A percentile compares a stretch with the other conserved stretches of the same genome.
phyloP scores from a whole-genome alignment of 768 basidiomycete species.

The Termitomyces sp. region DNA sequence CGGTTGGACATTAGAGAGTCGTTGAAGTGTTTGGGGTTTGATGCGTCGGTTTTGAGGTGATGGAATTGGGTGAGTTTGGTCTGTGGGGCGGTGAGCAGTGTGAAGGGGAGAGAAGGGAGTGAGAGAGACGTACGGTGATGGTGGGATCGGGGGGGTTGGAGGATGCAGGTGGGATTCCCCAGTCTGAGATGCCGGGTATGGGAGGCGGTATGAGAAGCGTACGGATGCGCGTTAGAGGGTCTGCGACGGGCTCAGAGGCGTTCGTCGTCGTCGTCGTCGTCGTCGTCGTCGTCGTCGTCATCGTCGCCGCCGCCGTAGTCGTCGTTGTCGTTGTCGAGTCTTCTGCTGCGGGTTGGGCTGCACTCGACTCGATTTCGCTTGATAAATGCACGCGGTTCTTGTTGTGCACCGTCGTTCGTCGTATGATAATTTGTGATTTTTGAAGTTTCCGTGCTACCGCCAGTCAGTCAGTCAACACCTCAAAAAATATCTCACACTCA shows the following conservation, averaged over 20 bases:
- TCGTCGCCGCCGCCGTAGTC: no score
- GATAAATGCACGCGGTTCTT: slow-evolving; percentile 42
- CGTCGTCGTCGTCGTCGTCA: background rate
- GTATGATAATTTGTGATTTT: slow-evolving; percentile 59
- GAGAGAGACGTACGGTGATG: slow-evolving; percentile 27
- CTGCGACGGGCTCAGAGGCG: slow-evolving; percentile 21
- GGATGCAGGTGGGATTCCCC: slow-evolving; percentile 69
- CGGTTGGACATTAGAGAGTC: slow-evolving; percentile 91
- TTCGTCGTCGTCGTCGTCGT: slow-evolving; percentile 14
- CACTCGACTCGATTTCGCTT: slow-evolving; percentile 32
- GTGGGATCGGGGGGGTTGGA: slow-evolving; percentile 52
- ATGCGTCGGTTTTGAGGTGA: slow-evolving; percentile 55
- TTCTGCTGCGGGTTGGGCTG: no score
- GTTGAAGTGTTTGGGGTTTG: slow-evolving; percentile 84
- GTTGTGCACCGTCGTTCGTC: slow-evolving; percentile 41
- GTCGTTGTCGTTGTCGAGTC: background rate
- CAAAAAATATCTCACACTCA: background rate
- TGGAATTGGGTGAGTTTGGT: slow-evolving; percentile 79
- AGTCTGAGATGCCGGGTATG: slow-evolving; percentile 60
- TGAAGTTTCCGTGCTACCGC: no score
- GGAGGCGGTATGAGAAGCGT: slow-evolving; percentile 54
- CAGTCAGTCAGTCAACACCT: no score
- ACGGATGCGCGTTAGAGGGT: slow-evolving; percentile 52
- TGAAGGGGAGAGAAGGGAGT: no score
- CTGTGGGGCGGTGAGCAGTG: slow-evolving; percentile 27